phyloP scores from a whole-genome alignment of 306 rosid genomes.

The Dryas octopetala region DNA sequence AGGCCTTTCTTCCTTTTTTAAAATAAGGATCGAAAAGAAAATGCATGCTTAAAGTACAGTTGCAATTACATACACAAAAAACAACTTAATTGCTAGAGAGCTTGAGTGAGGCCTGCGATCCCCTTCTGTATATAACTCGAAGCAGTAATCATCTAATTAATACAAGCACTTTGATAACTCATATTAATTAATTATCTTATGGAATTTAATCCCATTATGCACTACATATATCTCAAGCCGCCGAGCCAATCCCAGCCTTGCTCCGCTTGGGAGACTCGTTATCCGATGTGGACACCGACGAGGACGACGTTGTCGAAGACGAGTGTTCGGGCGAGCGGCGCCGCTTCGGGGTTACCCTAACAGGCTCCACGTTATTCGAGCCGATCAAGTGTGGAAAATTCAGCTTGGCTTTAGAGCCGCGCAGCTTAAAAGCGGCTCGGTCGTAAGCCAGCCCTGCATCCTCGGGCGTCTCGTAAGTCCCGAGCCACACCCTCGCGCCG shows the following conservation, averaged over 20 bases:
- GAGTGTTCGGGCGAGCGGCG: background rate
- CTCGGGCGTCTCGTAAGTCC: slow-evolving; percentile 43
- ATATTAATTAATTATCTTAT: too few species aligned
- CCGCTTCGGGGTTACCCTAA: slow-evolving; percentile 6
- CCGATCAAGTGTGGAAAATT: slow-evolving; percentile 55
- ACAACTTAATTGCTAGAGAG: too few species aligned
- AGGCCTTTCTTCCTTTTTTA: too few species aligned
- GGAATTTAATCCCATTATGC: too few species aligned
- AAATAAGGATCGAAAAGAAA: too few species aligned
- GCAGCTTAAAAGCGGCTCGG: slow-evolving; percentile 50
- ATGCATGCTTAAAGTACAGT: too few species aligned
- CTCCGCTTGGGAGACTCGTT: background rate
- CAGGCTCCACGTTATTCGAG: slow-evolving; percentile 1
- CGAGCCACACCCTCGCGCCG: slow-evolving; percentile 57
- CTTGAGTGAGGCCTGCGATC: too few species aligned
- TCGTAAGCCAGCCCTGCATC: slow-evolving; percentile 56
- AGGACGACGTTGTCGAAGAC: background rate
- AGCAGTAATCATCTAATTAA: too few species aligned
- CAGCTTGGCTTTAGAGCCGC: slow-evolving; percentile 47
- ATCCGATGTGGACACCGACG: background rate
- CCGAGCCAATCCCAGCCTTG: background rate
- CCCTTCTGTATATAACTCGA: too few species aligned
- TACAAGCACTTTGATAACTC: too few species aligned
- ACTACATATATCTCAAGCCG: too few species aligned
- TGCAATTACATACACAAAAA: too few species aligned